Evolutionary conservation across 306 rosid genomes (phyloP), one percentile per base, ranked within the genome.

Genomic region (Canavalia ensiformis): DNA sequence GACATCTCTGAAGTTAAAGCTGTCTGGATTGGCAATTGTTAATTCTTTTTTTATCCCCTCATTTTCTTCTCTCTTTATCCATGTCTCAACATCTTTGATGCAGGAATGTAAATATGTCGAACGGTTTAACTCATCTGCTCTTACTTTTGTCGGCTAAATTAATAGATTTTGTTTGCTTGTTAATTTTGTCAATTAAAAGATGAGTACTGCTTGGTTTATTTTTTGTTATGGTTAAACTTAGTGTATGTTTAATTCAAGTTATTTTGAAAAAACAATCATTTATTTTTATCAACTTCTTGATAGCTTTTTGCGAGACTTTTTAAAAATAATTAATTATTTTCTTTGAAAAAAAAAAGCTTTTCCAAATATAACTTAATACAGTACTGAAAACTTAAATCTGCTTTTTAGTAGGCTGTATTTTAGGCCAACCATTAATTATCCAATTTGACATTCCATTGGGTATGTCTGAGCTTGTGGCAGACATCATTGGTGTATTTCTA

Each of bases 81-180:
- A 57, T 57, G 47, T 18, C 46, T 51, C 58, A 72, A 54, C 1
- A 18, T 56, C 69, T 65, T 39, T 54, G 64, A 69, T 41, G 75
- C 5, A 29, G 50, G 63, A 58, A 46, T 79, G 83, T 45, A 57
- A 63, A 69, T 59, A 58, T 25, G 28, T n/a, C 56, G 3, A 55
- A 31, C 6, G 4, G 28, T 44, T 68, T 8, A 8, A 42, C 70
- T 68, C 9, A 5, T 11, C 54, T 56, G 33, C 3, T 12, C 60
- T 67, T 66, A 50, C 13, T 59, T 60, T 75, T 31, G 81, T 76
- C 41, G 11, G 51, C 50, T 47, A 49, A 76, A 42, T 39, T 55
- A 33, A 4, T 47, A 46, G 39, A 37, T 10, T 25, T 72, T 47
- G 7, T 33, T 47, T 46, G 47, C 6, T 60, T 68, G 47, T 54